Evolutionary conservation across 1,139 yeast genomes (phyloP).

Genomic region (Scheffersomyces illinoinensis): DNA sequence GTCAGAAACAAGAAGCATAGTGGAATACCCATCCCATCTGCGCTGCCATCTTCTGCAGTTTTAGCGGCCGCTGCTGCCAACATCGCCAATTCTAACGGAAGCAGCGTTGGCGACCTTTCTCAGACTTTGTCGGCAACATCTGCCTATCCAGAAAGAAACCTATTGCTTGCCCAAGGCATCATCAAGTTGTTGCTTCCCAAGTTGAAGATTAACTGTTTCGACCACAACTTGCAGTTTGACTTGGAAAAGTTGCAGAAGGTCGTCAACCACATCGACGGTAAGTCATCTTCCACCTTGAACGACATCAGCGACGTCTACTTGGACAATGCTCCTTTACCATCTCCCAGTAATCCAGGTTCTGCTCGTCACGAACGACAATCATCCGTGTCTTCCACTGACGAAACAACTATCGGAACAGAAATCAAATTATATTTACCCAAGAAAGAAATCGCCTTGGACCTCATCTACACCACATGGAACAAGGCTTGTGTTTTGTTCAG

Average conservation of each 20-base stretch:
- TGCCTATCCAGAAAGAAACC: neutral
- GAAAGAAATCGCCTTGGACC: slow-evolving; percentile 66
- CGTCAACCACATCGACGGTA: slow-evolving; percentile 22
- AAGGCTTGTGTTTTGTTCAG: slow-evolving; percentile 83
- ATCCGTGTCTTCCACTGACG: slow-evolving; percentile 22
- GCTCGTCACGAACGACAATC: slow-evolving; percentile 12
- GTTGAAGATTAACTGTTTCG: slow-evolving; percentile 38
- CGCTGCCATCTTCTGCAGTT: slow-evolving; percentile 14
- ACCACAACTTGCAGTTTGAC: slow-evolving; percentile 32
- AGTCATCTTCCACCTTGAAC: slow-evolving; percentile 13
- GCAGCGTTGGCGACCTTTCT: slow-evolving; percentile 4
- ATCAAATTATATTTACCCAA: slow-evolving; percentile 76
- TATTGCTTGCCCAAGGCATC: slow-evolving; percentile 15
- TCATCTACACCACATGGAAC: slow-evolving; percentile 79
- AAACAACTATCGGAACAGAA: slow-evolving; percentile 31
- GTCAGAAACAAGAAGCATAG: slow-evolving; percentile 50
- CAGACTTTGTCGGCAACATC: neutral
- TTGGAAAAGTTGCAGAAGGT: slow-evolving; percentile 34
- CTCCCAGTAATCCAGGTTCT: slow-evolving; percentile 13
- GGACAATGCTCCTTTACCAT: slow-evolving; percentile 18
- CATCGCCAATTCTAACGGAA: slow-evolving; percentile 10
- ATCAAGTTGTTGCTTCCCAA: slow-evolving; percentile 50
- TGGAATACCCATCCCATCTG: slow-evolving; percentile 32
- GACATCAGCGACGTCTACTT: slow-evolving; percentile 22
- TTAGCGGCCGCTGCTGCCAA: slow-evolving; percentile 13